Evolutionary conservation across 164 flowering plant species (phyloP), one percentile per base, ranked within the genome.

Genomic region (Brasenia schreberi): DNA sequence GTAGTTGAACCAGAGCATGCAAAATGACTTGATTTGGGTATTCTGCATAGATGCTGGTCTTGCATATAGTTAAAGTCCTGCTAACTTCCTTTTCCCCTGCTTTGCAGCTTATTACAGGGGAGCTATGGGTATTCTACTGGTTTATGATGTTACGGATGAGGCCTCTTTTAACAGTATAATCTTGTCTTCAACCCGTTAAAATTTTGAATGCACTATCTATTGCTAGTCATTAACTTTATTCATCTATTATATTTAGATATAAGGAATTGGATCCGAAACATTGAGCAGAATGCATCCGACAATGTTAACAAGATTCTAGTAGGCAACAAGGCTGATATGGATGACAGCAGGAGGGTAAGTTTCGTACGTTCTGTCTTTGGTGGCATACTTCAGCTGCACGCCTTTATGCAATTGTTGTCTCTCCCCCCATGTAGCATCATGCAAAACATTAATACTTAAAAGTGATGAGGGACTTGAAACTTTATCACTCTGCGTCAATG

Each of bases 231-330:
- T 61, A 61, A 61, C 19, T 7, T 61, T 0, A 61, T 18, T 18
- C 19, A 18, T 0, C 10, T 59, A 63, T 5, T 56, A 5, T 7
- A 42, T 11, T 10, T 64, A 88, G 94, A 88, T 67, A 88, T 88
- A 59, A 81, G 87, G 76, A 88, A 88, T 67, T 88, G 94, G 94
- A 86, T 88, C 61, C 84, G 90, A 66, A 88, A 86, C 78, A 88
- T 88, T 74, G 94, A 88, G 77, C 94, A 88, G 69, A 90, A 88
- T 83, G 93, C 93, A 66, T 87, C 93, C 65, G 90, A 87, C 77
- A 85, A 84, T 75, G 93, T 87, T 59, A 88, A 88, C 84, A 88
- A 86, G 83, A 81, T 88, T 63, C 68, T 88, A 71, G 94, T 88
- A 56, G 89, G 93, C 7, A 87, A 87, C 85, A 87, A 87, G 73